phyloP scores from a whole-genome alignment of 1,139 yeast genomes.

The Candida labiduridarum region DNA sequence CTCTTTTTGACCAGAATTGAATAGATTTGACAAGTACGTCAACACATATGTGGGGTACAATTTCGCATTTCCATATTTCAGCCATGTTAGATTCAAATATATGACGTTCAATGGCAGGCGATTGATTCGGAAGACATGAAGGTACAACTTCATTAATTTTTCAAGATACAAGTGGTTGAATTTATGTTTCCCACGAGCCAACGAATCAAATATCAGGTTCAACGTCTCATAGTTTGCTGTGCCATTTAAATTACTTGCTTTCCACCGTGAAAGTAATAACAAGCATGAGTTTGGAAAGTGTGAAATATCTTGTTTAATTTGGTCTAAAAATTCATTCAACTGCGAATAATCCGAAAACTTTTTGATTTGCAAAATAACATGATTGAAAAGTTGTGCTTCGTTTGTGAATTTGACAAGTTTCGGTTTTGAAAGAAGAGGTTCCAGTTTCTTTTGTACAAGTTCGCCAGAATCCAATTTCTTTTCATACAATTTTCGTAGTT shows the following conservation, averaged over 20 bases:
- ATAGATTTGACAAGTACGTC: constrained; percentile 8
- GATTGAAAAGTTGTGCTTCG: not conserved
- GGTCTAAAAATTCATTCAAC: not conserved
- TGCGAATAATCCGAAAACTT: not conserved
- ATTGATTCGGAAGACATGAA: constrained; percentile 5
- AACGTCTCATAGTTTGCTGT: not conserved
- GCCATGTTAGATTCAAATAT: constrained; percentile 8
- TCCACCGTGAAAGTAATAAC: not conserved
- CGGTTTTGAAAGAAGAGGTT: not conserved
- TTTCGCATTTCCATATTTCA: not conserved
- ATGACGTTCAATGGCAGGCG: constrained; percentile 3
- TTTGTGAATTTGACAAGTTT: not conserved
- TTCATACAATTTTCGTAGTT: not conserved
- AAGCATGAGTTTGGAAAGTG: not conserved
- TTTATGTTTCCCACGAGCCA: not conserved
- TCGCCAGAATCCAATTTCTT: not conserved
- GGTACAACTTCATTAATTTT: constrained; percentile 3
- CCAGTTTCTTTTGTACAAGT: too few species aligned
- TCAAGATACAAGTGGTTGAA: not conserved
- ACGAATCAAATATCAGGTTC: not conserved
- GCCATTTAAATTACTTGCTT: not conserved
- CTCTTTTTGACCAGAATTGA: constrained; percentile 7
- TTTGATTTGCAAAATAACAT: not conserved
- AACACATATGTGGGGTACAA: constrained; percentile 4
- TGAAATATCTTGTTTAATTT: not conserved